Evolutionary conservation across 306 rosid species (phyloP), one percentile per base, ranked within the genome.

Genomic region (Benincasa hispida): DNA sequence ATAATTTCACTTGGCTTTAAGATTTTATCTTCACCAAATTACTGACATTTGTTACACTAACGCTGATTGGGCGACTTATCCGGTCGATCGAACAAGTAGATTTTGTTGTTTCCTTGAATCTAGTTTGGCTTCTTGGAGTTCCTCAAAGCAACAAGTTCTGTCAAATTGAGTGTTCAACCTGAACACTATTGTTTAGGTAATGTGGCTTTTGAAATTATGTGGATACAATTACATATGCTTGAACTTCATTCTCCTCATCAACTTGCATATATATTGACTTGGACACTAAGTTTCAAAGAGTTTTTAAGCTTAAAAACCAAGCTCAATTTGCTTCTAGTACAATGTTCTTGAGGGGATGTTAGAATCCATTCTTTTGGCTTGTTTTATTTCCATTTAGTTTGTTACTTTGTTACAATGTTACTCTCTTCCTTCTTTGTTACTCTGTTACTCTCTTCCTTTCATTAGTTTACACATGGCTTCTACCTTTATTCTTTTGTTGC

Each of bases 291-390:
- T 35, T 15, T 65, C 51, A 39, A n/a, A 66, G 6, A 62, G 72
- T 37, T 19, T 37, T 66, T 5, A 37, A 66, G 72, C 72, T 65
- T 65, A 37, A 39, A 37, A 35, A 35, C 72, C 72, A 65, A 65
- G 72, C 72, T 66, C 51, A 37, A 35, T 66, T 24, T 66, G 72
- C 19, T 66, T 37, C 47, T 39, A n/a, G 72, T 66, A 66, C 72
- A 37, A 37, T 66, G 72, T 65, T 19, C 18, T 65, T 65, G 73
- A 66, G 9, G 51, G 73, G 19, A 37, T 66, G 45, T 3, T 34
- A 66, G 73, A 21, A 66, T n/a, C 3, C 51, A 66, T n/a, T 32
- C 24, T 30, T 61, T 28, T 30, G 22, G 13, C 17, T 32, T 39
- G 17, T 65, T 35, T 25, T 4, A 5, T 37, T 19, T 21, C 42